Base-by-base conservation (phyloP, 805 yeast genomes). In the Priceomyces medius region DNA sequence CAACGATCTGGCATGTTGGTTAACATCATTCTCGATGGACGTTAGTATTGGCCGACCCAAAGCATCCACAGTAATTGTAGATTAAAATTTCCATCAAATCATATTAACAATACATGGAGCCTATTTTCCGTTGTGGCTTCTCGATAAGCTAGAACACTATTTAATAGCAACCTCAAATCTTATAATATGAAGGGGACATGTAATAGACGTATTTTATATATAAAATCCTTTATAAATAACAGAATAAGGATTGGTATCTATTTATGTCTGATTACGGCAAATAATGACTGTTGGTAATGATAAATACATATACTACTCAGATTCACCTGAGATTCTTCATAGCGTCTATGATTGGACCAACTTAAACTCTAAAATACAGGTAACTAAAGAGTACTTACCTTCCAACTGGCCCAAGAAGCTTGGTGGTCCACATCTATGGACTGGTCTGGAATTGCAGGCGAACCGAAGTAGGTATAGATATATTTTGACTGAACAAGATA, bases 381-480 rank as follows among this genome's bases (percentile, higher is more conserved):
- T 12, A 4, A 13, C 32, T 12, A 26, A 35, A 23, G 23, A 17
- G 12, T 27, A 38, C 8, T 37, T 44, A 14, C 44, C 44, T n/a
- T 29, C 27, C 4, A 44, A 41, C 9, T 44, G 45, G 48, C 48
- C 48, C 7, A 9, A 35, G 18, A 24, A 37, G 19, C 26, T 44
- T 7, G 37, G 23, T 7, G 45, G 45, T 13, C 48, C 48, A 3
- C 36, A 31, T 27, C 36, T 44, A 4, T 44, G 48, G 48, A 37
- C 19, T 9, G 48, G 48, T 4, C 18, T 28, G 21, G 45, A 41
- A 13, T 34, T 44, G 20, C 33, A 33, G 20, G 27, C 21, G 20
- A 20, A 38, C 10, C 48, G 42, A 14, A 40, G 38, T n/a, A 38
- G 31, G 26, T 44, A 38, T 28, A 17, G 35, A n/a, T 44, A 44